phyloP scores from a whole-genome alignment of 305 asterid genomes.

The Fraxinus paxiana region DNA sequence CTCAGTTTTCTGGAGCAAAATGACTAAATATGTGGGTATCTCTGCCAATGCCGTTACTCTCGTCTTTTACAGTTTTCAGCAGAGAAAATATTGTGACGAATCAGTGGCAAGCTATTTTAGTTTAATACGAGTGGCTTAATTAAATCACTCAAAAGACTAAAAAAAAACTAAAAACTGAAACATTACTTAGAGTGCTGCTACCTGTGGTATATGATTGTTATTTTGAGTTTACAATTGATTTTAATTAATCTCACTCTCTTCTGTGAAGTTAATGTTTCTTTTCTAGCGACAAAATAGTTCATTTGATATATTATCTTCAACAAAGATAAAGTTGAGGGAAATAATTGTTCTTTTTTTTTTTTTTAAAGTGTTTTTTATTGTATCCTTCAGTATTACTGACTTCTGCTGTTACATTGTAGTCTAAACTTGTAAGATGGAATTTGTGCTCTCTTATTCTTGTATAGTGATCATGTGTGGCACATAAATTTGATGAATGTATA shows the following conservation, averaged over 20 bases:
- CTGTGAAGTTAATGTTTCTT: background rate
- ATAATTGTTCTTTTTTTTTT: background rate
- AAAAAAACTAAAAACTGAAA: background rate
- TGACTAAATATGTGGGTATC: background rate
- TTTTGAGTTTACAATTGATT: background rate
- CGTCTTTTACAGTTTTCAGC: background rate
- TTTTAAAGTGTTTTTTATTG: background rate
- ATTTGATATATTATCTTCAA: background rate
- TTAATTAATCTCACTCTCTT: background rate
- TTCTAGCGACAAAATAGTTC: background rate
- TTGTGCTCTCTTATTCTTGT: background rate
- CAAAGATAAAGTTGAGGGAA: background rate
- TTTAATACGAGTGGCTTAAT: background rate
- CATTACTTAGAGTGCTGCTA: background rate
- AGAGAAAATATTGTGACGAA: background rate
- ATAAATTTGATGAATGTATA: conserved; percentile 15
- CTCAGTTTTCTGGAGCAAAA: background rate
- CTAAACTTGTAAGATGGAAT: conserved; percentile 6
- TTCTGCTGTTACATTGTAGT: background rate
- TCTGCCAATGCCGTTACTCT: background rate
- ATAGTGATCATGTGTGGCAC: background rate
- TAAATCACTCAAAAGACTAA: background rate
- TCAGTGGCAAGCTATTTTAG: background rate
- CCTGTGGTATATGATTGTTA: background rate
- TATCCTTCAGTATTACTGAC: conserved; percentile 3